Evolutionary conservation across 2,329 filamentous ascomycete genomes (phyloP).

Genomic region (Fonsecaea pugnacius): DNA sequence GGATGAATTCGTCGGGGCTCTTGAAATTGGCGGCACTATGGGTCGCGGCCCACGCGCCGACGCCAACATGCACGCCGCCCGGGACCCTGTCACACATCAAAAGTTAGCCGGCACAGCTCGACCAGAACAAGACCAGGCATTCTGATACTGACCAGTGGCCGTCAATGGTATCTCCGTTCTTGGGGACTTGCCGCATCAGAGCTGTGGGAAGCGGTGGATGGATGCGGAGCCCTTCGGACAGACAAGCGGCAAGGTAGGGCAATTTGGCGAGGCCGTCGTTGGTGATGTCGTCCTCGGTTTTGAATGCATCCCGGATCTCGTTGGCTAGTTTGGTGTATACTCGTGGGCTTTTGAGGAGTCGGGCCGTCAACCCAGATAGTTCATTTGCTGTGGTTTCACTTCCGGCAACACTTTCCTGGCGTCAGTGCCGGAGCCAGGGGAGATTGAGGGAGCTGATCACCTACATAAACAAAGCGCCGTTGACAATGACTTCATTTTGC

Average conservation of each 20-base stretch:
- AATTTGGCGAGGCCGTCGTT: neutral
- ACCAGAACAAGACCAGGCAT: too few relatives aligned
- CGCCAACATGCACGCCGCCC: neutral
- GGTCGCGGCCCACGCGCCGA: neutral
- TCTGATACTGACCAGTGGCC: too few relatives aligned
- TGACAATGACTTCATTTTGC: constrained; percentile 31
- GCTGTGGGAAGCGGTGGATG: neutral
- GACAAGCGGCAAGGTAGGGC: neutral
- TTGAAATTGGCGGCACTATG: neutral
- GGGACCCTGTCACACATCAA: neutral
- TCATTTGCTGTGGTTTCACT: neutral
- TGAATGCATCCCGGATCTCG: neutral
- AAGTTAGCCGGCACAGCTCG: too few relatives aligned
- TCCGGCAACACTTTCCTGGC: neutral
- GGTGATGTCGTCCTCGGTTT: neutral
- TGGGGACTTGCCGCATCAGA: neutral
- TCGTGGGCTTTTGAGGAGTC: neutral
- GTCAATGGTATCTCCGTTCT: neutral
- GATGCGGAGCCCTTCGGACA: neutral
- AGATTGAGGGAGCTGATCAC: too few relatives aligned
- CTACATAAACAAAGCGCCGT: constrained; percentile 35
- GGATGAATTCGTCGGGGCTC: neutral
- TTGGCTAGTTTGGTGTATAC: neutral
- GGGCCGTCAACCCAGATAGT: neutral
- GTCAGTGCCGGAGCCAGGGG: too few relatives aligned